Evolutionary conservation across 2,329 filamentous ascomycete genomes (phyloP), one percentile per base, ranked within the genome.

Genomic region (Colletotrichum liaoningense): DNA sequence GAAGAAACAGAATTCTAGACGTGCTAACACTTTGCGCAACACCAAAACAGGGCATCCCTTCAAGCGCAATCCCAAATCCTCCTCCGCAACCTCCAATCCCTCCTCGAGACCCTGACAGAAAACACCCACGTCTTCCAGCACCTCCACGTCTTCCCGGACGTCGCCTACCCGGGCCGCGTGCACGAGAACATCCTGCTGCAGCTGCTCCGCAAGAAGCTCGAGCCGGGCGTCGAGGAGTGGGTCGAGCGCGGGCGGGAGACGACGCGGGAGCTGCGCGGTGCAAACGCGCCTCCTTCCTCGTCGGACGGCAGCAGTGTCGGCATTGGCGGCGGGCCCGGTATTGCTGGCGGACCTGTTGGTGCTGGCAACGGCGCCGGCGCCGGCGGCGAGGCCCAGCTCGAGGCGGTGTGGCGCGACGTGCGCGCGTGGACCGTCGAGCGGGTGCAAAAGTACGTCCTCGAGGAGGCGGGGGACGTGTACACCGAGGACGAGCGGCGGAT

Each of bases 161-260:
- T 94, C 2, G 91, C 92, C 80, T 97, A 90, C 82, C 95, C 91
- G 5, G 93, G 90, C 49, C 92, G 89, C 77, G 92, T 88, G 5
- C 91, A 94, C 72, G 90, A 93, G 80, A 84, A 82, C 62, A 86
- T 94, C 4, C 87, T 96, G 1, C 87, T 89, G 30, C 90, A 93
- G 77, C 86, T 97, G 2, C 86, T 97, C 38, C 92, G 94, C 52
- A 97, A 97, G 83, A 97, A 97, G 80, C 88, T 95, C 62, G 94
- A 97, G 76, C 94, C 94, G 0, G 88, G 90, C 28, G 91, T 95
- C 22, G 93, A 95, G 79, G 90, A 92, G 69, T 92, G 93, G 84
- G 91, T 96, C 30, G 89, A 91, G 26, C 85, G 91, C 64, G 93
- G 91, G 1, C 88, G 89, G 46, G 86, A 86, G 71, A 84, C 85